Evolutionary conservation across 2,329 filamentous ascomycete species (phyloP), one percentile per base, ranked within the genome.

Genomic region (Zopfia rhizophila): DNA sequence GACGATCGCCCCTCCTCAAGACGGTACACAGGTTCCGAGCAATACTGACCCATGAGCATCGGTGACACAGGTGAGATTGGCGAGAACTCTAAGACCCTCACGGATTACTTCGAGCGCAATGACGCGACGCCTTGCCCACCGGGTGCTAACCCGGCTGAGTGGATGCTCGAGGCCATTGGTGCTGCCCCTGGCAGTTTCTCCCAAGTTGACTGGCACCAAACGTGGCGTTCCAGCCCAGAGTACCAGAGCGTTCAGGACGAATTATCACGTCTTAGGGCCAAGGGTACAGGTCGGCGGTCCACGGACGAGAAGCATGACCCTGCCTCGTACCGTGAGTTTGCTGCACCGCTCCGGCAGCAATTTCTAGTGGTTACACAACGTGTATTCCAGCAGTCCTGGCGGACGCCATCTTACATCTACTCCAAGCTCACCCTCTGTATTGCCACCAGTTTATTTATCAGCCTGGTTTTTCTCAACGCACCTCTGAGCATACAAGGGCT

Each of bases 311-410:
- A 24, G 58, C 60, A 17, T 78, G 74, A 81, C 36, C 74, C 81
- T 5, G n/a, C n/a, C n/a, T n/a, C n/a, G 45, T 69, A 69, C 45
- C n/a, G n/a, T n/a, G n/a, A n/a, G n/a, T 94, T 93, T 51, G 90
- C 90, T 3, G 87, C 88, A 7, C 80, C 87, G 0, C 88, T 92
- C 66, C 61, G 55, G 28, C 61, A 75, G 3, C 90, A 95, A 69
- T 73, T 91, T 27, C 73, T 69, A 41, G 78, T 85, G 60, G 87
- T 90, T 42, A 78, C 82, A 2, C 49, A 56, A 4, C 40, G 90
- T 53, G 85, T 91, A n/a, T 91, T 93, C 75, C 81, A 90, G 63
- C 89, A 94, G 66, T 92, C 92, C 78, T 95, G 90, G 90, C 86
- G 91, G 41, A 91, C 86, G 0, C 90, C 91, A 0, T 82, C 84